Percentiles rank a stretch among this genome's conserved stretches.
Evolutionary conservation across 176 grass and related monocot species (phyloP).

Genomic region (Eragrostis nindensis): DNA sequence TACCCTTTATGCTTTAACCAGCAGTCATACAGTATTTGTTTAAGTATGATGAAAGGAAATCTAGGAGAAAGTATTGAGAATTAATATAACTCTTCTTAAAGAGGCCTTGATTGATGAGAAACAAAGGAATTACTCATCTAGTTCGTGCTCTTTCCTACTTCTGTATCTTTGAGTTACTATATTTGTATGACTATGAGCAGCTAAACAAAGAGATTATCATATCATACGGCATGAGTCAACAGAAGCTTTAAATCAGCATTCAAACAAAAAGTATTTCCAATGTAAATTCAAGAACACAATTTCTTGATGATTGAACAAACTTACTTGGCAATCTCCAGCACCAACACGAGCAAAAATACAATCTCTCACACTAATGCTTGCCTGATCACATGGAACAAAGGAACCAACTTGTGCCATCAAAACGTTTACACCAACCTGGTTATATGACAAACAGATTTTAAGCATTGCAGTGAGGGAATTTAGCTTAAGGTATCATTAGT

Average conservation of each 20-base stretch:
- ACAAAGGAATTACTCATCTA: slow-evolving; percentile 2
- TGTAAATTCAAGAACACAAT: slow-evolving; percentile 26
- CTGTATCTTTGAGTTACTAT: slow-evolving; percentile 11
- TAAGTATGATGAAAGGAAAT: neutral
- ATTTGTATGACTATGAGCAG: slow-evolving; percentile 14
- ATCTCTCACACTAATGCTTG: slow-evolving; percentile 90
- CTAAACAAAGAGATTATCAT: slow-evolving; percentile 24
- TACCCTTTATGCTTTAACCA: neutral
- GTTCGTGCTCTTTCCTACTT: slow-evolving; percentile 14
- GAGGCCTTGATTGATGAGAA: neutral
- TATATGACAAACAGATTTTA: slow-evolving; percentile 38
- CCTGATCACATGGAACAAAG: slow-evolving; percentile 86
- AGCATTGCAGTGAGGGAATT: neutral
- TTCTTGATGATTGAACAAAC: slow-evolving; percentile 20
- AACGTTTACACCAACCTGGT: slow-evolving; percentile 88
- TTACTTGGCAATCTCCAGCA: slow-evolving; percentile 99
- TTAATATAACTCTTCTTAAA: neutral
- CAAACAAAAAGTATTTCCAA: slow-evolving; percentile 22
- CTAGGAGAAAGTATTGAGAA: neutral
- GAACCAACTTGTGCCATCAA: slow-evolving; percentile 98
- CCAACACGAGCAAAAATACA: slow-evolving; percentile 99
- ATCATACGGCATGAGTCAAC: neutral
- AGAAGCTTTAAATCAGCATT: slow-evolving; percentile 25
- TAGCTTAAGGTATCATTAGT: neutral
- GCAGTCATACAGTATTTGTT: neutral